Evolutionary conservation across 371 early-diverging fungal genomes (phyloP).

Genomic region (Furculomyces boomerangus): DNA sequence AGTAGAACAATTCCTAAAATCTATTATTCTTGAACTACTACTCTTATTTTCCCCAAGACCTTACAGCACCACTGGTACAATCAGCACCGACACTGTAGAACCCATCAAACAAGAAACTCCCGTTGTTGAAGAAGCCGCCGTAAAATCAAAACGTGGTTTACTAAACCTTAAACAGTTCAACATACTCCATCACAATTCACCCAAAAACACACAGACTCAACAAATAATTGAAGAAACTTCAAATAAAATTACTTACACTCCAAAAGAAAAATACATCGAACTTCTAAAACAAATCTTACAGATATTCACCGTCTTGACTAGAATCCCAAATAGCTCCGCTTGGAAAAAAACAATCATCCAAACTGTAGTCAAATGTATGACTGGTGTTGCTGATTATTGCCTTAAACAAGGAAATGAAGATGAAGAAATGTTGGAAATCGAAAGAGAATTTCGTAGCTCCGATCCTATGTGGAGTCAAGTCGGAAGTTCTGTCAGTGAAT

Average conservation of each 20-base stretch:
- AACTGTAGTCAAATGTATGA: slow-evolving; percentile 1
- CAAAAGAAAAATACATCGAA: neutral
- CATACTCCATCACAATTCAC: neutral
- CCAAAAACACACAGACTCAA: neutral
- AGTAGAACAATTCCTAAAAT: neutral
- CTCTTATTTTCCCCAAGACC: slow-evolving; percentile 1
- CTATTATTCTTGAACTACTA: neutral
- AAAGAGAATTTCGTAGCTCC: neutral
- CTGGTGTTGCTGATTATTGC: slow-evolving; percentile 2
- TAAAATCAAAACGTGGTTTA: neutral
- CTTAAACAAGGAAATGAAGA: slow-evolving; percentile 3
- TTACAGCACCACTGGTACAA: slow-evolving; percentile 1
- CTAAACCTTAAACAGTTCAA: neutral
- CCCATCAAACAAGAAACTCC: neutral
- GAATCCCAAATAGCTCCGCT: neutral
- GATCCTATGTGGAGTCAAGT: slow-evolving; percentile 3
- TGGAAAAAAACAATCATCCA: slow-evolving; percentile 1
- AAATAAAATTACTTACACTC: neutral
- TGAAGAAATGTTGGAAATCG: slow-evolving; percentile 1
- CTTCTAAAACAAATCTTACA: neutral
- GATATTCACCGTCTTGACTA: slow-evolving; percentile 3
- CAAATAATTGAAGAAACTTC: neutral
- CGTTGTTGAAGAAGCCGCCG: neutral
- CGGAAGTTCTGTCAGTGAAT: neutral
- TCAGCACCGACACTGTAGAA: neutral